These are phyloP conservation scores for Pseudozyma flocculosa DNA, from an alignment of 1,284 basidiomycete genomes.

Conservation along the genomic window DNA sequence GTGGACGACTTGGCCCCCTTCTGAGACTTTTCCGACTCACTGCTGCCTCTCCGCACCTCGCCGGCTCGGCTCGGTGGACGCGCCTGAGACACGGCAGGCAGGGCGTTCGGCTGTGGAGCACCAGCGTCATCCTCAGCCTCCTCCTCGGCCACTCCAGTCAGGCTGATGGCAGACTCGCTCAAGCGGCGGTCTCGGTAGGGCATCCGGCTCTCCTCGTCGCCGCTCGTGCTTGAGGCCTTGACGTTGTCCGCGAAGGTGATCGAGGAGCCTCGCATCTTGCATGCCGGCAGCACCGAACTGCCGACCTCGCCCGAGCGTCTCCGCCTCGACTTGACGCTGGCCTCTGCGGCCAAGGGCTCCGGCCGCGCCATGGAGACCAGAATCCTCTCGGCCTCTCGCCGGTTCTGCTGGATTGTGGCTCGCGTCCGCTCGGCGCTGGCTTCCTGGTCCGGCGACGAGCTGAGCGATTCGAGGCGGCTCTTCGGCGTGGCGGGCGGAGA, in stretches of 20 bases:
- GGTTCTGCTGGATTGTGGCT: conserved; percentile 22
- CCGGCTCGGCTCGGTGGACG: too few relatives aligned
- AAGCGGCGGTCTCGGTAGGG: conserved; percentile 48
- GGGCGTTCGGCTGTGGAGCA: conserved; percentile 8
- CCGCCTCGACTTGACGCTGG: conserved; percentile 6
- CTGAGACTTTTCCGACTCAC: conserved; percentile 34
- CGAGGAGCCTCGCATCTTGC: conserved; percentile 14
- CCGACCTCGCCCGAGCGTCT: conserved; percentile 24
- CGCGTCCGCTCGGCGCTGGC: not conserved
- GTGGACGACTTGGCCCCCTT: too few relatives aligned
- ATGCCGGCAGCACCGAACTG: not conserved
- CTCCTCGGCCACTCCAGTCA: conserved; percentile 47
- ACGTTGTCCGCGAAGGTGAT: conserved; percentile 45
- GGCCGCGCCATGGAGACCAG: conserved; percentile 5
- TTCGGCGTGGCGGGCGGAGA: not conserved
- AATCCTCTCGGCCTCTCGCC: conserved; percentile 36
- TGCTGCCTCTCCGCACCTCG: conserved; percentile 25
- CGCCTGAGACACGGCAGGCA: too few relatives aligned
- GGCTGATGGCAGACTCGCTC: conserved; percentile 48
- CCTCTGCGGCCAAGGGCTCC: not conserved
- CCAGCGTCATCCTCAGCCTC: conserved; percentile 24
- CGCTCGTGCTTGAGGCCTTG: conserved; percentile 22
- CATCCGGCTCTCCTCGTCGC: conserved; percentile 35
- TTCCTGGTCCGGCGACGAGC: not conserved
- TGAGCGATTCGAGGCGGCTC: not conserved